Percentiles rank a stretch among this genome's conserved stretches.
These are phyloP conservation scores for Bipolaris sorokiniana DNA, from an alignment of 2,329 filamentous ascomycete genomes.

Conservation along the genomic window DNA sequence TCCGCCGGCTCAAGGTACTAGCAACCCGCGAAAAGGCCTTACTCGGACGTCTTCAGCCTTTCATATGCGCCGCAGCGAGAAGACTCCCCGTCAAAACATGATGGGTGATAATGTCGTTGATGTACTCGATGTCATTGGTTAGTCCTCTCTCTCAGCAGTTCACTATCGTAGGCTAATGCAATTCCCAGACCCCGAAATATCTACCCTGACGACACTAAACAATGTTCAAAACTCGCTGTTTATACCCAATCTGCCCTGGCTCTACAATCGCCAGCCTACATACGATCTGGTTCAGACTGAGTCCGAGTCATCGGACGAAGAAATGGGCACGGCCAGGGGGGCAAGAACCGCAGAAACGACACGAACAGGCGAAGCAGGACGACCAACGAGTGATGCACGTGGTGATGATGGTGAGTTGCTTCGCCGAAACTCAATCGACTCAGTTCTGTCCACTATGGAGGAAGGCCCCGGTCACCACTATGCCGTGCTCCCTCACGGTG, in stretches of 20 bases:
- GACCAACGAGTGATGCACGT: constrained; percentile 13
- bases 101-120: constrained; percentile 66
- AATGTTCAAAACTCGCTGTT: constrained; percentile 95
- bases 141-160: constrained; percentile 29
- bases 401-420: constrained; percentile 17
- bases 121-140: constrained; percentile 72
- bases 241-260: constrained; percentile 75
- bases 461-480: constrained; percentile 66
- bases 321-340: constrained; percentile 21
- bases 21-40: constrained; percentile 26
- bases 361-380: constrained; percentile 24
- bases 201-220: constrained; percentile 80
- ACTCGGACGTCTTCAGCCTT: constrained; percentile 33
- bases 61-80: constrained; percentile 33
- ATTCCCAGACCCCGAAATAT: constrained; percentile 75
- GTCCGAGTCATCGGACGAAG: constrained; percentile 40
- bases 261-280: constrained; percentile 77
- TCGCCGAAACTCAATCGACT: constrained; percentile 40
- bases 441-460: constrained; percentile 42
- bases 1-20: constrained; percentile 19
- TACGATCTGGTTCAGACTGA: constrained; percentile 69
- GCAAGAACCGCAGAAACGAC: constrained; percentile 26
- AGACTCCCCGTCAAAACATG: constrained; percentile 53
- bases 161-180: constrained; percentile 34
- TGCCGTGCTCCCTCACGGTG: constrained; percentile 78